Evolutionary conservation across 129 eudicot species (phyloP).

Genomic region (Lactuca saligna): DNA sequence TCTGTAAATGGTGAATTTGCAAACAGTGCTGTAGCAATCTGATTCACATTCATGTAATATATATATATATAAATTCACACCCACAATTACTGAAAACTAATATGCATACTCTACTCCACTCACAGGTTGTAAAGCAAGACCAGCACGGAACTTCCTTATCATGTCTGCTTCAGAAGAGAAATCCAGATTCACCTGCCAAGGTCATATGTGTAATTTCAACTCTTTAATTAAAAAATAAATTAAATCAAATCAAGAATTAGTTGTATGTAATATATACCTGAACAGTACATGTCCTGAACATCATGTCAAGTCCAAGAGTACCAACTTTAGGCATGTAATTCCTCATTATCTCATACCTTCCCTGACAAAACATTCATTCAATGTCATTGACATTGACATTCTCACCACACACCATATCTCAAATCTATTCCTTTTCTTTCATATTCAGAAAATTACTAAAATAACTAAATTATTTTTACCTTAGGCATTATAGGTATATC

Average conservation of each 20-base stretch:
- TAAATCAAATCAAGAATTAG: too few species aligned
- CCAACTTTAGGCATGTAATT: slow-evolving; percentile 99
- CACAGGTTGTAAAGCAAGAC: neutral
- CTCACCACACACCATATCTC: too few species aligned
- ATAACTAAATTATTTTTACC: slow-evolving; percentile 36
- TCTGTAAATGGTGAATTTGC: slow-evolving; percentile 98
- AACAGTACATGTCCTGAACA: slow-evolving; percentile 95
- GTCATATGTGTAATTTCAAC: neutral
- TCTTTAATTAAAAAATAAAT: too few species aligned
- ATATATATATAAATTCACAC: neutral
- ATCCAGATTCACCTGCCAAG: neutral
- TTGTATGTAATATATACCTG: slow-evolving; percentile 45
- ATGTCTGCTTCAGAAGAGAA: neutral
- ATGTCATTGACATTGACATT: too few species aligned
- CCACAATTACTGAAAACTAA: neutral
- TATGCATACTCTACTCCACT: slow-evolving; percentile 33
- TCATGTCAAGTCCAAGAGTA: slow-evolving; percentile 94
- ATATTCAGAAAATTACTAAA: neutral
- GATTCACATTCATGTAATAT: slow-evolving; percentile 24
- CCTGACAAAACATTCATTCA: slow-evolving; percentile 50
- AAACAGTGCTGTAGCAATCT: slow-evolving; percentile 94
- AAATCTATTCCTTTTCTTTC: too few species aligned
- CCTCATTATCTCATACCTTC: slow-evolving; percentile 86
- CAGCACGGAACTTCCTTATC: slow-evolving; percentile 27
- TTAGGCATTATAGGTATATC: slow-evolving; percentile 98